Conservation (phyloP, 2,329 filamentous ascomycete species). For the Botryosphaeria dothidea region DNA sequence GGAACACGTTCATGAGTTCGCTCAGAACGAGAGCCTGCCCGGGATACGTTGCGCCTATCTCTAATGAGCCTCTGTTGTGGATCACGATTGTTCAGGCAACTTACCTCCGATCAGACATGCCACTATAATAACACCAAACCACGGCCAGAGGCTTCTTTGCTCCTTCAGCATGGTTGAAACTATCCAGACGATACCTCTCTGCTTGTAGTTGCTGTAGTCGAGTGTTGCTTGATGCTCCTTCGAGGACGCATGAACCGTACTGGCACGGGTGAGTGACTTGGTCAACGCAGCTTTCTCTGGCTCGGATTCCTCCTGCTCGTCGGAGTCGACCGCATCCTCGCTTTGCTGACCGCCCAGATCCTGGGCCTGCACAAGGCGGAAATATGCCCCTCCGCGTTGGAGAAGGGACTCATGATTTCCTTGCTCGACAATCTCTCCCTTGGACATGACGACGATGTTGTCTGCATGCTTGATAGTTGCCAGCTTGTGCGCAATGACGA, state of each 20-base stretch:
- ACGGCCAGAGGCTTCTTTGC: slow-evolving; percentile 22
- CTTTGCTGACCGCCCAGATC: slow-evolving; percentile 9
- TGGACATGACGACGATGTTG: slow-evolving; percentile 92
- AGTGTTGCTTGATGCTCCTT: not conserved
- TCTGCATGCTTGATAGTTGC: slow-evolving; percentile 93
- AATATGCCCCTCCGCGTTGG: slow-evolving; percentile 53
- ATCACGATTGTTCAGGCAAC: slow-evolving; percentile 25
- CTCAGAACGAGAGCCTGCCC: slow-evolving; percentile 54
- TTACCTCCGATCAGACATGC: slow-evolving; percentile 51
- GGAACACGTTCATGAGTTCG: slow-evolving; percentile 49
- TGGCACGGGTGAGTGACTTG: not conserved
- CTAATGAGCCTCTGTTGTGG: slow-evolving; percentile 42
- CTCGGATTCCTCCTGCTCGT: not conserved
- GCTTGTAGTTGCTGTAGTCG: slow-evolving; percentile 6
- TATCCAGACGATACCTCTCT: not conserved
- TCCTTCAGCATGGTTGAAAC: not conserved
- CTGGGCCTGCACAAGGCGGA: slow-evolving; percentile 38
- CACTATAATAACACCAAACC: slow-evolving; percentile 24
- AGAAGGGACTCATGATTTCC: slow-evolving; percentile 83
- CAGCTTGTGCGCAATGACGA: slow-evolving; percentile 91
- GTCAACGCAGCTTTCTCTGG: not conserved
- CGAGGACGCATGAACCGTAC: not conserved
- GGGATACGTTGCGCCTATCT: slow-evolving; percentile 46
- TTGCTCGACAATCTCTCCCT: slow-evolving; percentile 84
- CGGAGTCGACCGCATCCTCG: not conserved